Evolutionary conservation across 768 basidiomycete genomes (phyloP), one percentile per base, ranked within the genome.

Genomic region (Macrocybe gigantea): DNA sequence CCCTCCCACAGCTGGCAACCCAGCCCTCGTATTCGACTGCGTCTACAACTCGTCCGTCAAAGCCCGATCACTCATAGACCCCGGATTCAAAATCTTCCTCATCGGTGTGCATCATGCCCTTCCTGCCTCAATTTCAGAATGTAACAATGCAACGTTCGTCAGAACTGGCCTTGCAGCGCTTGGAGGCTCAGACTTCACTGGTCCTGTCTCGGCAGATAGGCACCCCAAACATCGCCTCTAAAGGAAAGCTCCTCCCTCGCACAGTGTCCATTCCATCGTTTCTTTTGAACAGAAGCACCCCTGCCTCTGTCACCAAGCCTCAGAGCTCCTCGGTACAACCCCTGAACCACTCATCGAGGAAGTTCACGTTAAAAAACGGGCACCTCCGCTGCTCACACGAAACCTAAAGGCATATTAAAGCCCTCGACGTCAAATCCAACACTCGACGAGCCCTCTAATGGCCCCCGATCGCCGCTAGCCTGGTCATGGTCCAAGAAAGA

Each of bases 211-310:
- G 86, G 15, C 72, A 78, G 41, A 79, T 91, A 50, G 75, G 75
- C 15, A 84, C 77, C 0, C 88, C 88, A 5, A 92, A 91, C 62
- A 87, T 92, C 45, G 65, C 75, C 3, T 80, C 81, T 45, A 92
- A 91, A 61, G 88, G 88, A n/a, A 77, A 72, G 55, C 75, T 83
- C 1, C 57, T 60, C 29, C 73, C 80, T 10, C 79, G 87, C 33
- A 75, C 73, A 9, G 80, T 80, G 1, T 59, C 69, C 37, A 69
- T 90, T 22, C 83, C 84, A 5, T 54, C 69, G 13, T 55, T 66
- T 5, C 63, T 80, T 14, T 69, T 67, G 45, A 32, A 44, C 39
- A 38, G 42, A 32, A n/a, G 32, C 41, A n/a, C 7, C 15, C 5
- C 41, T 13, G 22, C 22, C 22, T 22, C 22, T 4, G 22, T 22